phyloP scores from a whole-genome alignment of 2,329 filamentous ascomycete genomes.

The Fusarium sp. region DNA sequence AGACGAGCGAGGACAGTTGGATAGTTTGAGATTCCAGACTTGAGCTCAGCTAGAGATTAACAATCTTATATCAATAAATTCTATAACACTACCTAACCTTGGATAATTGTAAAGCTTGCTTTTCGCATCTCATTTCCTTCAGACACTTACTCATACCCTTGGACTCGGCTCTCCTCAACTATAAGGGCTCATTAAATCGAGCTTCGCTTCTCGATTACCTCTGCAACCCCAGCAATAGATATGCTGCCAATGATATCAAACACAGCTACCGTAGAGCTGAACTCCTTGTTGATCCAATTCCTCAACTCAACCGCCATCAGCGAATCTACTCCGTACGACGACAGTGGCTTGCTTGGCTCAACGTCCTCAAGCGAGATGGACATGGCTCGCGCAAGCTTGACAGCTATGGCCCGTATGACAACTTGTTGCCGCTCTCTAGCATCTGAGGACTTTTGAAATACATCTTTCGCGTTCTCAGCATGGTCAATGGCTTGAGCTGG shows the following conservation, averaged over 20 bases:
- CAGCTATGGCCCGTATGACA: slow-evolving; percentile 36
- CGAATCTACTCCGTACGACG: slow-evolving; percentile 43
- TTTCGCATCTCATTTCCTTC: too few species aligned
- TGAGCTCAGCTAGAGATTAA: too few species aligned
- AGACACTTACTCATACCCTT: too few species aligned
- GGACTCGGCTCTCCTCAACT: too few species aligned
- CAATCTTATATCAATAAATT: too few species aligned
- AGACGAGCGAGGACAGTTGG: too few species aligned
- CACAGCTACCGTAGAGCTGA: neutral
- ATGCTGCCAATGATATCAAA: neutral
- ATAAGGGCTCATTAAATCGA: too few species aligned
- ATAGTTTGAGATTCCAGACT: too few species aligned
- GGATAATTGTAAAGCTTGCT: too few species aligned
- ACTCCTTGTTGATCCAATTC: slow-evolving; percentile 49
- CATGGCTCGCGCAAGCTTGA: slow-evolving; percentile 49
- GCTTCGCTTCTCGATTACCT: neutral
- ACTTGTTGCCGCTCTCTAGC: neutral
- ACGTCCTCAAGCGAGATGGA: slow-evolving; percentile 41
- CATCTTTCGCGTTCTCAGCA: neutral
- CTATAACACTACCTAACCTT: too few species aligned
- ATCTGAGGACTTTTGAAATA: slow-evolving; percentile 42
- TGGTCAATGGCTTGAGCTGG: fast-evolving
- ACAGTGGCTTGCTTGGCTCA: slow-evolving; percentile 32
- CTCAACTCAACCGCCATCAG: slow-evolving; percentile 57
- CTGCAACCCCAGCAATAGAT: neutral